Evolutionary conservation across 768 basidiomycete genomes (phyloP).

Genomic region (Russula earlei): DNA sequence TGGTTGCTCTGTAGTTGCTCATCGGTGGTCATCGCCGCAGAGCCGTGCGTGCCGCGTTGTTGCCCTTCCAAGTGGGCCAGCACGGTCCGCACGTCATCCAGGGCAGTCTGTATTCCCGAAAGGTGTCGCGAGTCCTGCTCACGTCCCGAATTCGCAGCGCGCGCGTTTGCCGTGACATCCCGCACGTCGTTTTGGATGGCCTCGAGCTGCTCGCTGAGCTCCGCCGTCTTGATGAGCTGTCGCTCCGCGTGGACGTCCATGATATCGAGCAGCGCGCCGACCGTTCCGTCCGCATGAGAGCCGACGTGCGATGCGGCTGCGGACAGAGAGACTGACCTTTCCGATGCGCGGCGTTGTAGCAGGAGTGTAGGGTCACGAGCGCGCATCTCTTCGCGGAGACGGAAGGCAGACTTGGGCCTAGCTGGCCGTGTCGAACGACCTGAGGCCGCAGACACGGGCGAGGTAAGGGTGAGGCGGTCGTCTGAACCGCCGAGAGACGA

Average conservation of each 20-base stretch:
- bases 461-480: constrained; percentile 6
- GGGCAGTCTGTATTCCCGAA: constrained; percentile 15
- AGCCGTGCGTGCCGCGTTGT: neutral
- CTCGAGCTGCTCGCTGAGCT: constrained; percentile 1
- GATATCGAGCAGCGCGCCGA: constrained; percentile 11
- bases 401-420: constrained; percentile 19
- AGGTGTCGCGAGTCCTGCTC: constrained; percentile 8
- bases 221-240: constrained; percentile 17
- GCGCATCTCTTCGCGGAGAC: constrained; percentile 20
- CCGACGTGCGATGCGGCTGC: neutral
- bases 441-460: constrained; percentile 13
- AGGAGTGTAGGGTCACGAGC: neutral
- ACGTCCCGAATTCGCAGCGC: constrained; percentile 7
- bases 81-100: constrained; percentile 5
- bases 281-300: constrained; percentile 4
- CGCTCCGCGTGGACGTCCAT: constrained; percentile 18
- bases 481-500: neutral
- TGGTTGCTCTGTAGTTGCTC: neutral
- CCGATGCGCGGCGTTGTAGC: neutral
- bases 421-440: neutral
- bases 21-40: neutral
- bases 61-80: neutral
- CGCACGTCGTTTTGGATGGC: constrained; percentile 13
- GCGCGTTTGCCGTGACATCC: constrained; percentile 5
- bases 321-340: neutral